Percentiles rank a stretch among this genome's conserved stretches.
Evolutionary conservation across 345 rosid species (phyloP).

Genomic region (Iberis pinnata): DNA sequence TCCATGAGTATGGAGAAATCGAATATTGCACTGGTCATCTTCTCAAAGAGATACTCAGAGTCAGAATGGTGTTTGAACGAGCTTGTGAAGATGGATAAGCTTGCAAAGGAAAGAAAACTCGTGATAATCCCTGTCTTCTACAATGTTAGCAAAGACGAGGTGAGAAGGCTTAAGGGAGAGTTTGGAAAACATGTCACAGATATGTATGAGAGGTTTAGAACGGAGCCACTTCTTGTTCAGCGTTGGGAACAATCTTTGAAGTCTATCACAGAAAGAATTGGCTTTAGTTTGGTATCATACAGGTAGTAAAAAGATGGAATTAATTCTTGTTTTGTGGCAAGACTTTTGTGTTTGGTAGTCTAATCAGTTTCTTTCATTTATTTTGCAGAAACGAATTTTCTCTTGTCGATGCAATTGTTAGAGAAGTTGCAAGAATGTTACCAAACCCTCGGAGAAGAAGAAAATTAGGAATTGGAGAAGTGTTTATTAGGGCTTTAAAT

Average conservation of each 20-base stretch:
- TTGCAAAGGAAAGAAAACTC: slow-evolving; percentile 6
- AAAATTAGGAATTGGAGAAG: slow-evolving; percentile 9
- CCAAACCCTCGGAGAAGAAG: slow-evolving; percentile 1
- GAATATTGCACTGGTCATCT: background rate
- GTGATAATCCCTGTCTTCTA: background rate
- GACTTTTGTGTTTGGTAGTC: too few relatives aligned
- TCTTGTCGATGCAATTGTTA: too few relatives aligned
- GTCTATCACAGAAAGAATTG: background rate
- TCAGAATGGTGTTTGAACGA: slow-evolving; percentile 8
- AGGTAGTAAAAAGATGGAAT: background rate
- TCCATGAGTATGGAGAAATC: background rate
- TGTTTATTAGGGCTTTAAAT: slow-evolving; percentile 2
- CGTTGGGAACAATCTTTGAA: slow-evolving; percentile 6
- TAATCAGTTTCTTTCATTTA: too few relatives aligned
- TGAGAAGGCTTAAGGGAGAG: background rate
- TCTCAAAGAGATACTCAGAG: background rate
- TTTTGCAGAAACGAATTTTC: too few relatives aligned
- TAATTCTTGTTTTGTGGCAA: too few relatives aligned
- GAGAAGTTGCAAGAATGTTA: background rate
- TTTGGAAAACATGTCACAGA: background rate
- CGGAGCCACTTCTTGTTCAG: background rate
- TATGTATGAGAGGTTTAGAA: background rate
- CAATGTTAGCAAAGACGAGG: background rate
- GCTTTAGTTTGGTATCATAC: background rate
- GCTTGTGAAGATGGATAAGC: background rate